Evolutionary conservation across 345 rosid species (phyloP).

Genomic region (Geranium brycei): DNA sequence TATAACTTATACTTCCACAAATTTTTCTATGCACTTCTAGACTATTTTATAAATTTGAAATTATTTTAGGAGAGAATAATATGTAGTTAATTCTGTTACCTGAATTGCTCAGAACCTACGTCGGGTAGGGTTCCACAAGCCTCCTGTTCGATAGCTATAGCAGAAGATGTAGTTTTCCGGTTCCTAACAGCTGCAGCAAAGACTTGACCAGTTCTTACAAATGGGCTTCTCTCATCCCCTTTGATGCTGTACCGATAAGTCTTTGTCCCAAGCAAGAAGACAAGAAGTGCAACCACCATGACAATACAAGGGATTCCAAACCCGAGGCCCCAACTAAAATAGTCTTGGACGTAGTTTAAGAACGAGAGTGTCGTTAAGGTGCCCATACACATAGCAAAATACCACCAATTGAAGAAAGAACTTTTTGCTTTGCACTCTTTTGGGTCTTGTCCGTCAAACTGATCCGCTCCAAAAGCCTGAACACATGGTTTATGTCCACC

Average conservation of each 20-base stretch:
- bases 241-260: conserved; percentile 20
- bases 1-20: too few species aligned
- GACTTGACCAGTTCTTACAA: conserved; percentile 31
- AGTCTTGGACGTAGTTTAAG: conserved; percentile 37
- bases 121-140: conserved; percentile 5
- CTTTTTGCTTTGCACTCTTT: conserved; percentile 27
- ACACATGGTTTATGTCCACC: conserved; percentile 51
- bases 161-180: conserved; percentile 15
- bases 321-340: conserved; percentile 44
- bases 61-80: too few species aligned
- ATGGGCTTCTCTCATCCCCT: conserved; percentile 28
- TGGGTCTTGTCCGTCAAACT: conserved; percentile 33
- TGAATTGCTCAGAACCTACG: conserved; percentile 14
- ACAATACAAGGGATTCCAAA: conserved; percentile 31
- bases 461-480: conserved; percentile 52
- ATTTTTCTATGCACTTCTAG: too few species aligned
- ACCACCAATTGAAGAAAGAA: conserved; percentile 50
- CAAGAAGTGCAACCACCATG: conserved; percentile 24
- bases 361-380: conserved; percentile 20
- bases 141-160: conserved; percentile 12
- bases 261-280: conserved; percentile 33
- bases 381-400: conserved; percentile 32
- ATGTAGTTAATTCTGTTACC: conserved; percentile 9
- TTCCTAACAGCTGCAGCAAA: conserved; percentile 27
- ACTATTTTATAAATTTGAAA: not conserved